These are phyloP conservation scores for Fusarium solani-melongenae DNA, from an alignment of 2,329 filamentous ascomycete species.

Conservation along the genomic window DNA sequence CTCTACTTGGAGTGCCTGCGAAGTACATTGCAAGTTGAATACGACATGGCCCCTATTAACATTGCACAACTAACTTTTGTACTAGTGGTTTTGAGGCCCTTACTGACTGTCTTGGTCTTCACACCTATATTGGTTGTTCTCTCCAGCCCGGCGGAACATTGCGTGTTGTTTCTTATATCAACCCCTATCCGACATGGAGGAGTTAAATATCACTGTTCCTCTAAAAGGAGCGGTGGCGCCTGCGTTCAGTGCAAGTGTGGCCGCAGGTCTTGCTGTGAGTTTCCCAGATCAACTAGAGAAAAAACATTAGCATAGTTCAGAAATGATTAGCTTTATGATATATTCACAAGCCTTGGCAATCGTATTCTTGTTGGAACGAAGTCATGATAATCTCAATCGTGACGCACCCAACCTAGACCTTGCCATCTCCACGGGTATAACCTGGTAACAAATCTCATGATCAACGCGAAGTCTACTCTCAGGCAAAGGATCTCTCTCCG, in stretches of 20 bases:
- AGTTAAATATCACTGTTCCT: background rate
- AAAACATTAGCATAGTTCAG: too few relatives aligned
- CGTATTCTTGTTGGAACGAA: too few relatives aligned
- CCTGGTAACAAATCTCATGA: too few relatives aligned
- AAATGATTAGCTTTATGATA: too few relatives aligned
- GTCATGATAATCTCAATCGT: too few relatives aligned
- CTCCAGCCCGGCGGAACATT: background rate
- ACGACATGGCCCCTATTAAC: background rate
- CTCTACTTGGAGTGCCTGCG: background rate
- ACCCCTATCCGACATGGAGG: background rate
- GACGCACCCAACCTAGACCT: too few relatives aligned
- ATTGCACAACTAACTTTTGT: background rate
- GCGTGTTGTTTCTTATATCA: slow-evolving; percentile 7
- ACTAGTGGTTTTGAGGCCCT: background rate
- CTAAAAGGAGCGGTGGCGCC: background rate
- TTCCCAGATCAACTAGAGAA: too few relatives aligned
- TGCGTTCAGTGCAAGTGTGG: background rate
- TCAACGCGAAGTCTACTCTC: too few relatives aligned
- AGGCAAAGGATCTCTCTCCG: too few relatives aligned
- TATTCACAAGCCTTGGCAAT: too few relatives aligned
- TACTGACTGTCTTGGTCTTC: background rate
- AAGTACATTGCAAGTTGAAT: background rate
- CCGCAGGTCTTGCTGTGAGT: background rate
- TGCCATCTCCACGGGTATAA: too few relatives aligned
- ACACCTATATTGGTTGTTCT: background rate